These are phyloP conservation scores for Mycena vitilis DNA, from an alignment of 768 basidiomycete species.

Conservation along the genomic window DNA sequence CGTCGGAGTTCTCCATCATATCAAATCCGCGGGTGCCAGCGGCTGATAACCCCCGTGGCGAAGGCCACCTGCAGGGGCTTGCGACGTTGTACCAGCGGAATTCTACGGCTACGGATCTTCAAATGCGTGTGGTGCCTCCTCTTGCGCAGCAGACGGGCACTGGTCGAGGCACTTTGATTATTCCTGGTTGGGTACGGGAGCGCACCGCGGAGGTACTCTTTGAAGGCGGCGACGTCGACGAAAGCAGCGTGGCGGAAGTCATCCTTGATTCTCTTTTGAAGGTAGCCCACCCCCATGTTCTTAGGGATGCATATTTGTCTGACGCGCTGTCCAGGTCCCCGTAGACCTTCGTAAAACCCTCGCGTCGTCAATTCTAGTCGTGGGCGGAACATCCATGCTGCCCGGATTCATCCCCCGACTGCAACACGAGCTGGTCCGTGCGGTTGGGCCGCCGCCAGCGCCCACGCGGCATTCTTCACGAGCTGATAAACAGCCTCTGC, in stretches of 20 bases:
- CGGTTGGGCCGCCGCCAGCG: conserved; percentile 57
- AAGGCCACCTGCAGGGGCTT: conserved; percentile 72
- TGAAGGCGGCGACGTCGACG: conserved; percentile 90
- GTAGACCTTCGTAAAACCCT: conserved; percentile 90
- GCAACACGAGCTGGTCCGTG: conserved; percentile 79
- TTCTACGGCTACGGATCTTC: conserved; percentile 82
- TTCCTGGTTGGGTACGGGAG: conserved; percentile 97
- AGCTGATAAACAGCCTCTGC: conserved; percentile 53
- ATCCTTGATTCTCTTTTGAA: conserved; percentile 85
- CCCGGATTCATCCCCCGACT: conserved; percentile 94
- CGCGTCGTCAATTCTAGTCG: conserved; percentile 85
- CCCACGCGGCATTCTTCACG: conserved; percentile 50
- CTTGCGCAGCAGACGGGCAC: conserved; percentile 74
- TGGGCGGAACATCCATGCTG: conserved; percentile 91
- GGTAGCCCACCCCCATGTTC: conserved; percentile 56
- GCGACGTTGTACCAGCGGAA: conserved; percentile 78
- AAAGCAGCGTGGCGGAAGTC: conserved; percentile 84
- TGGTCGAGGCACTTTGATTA: conserved; percentile 80
- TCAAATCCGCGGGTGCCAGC: conserved; percentile 53
- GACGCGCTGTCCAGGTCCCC: conserved; percentile 69
- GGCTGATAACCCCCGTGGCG: conserved; percentile 50
- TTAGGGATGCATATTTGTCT: not conserved
- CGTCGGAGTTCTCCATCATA: conserved; percentile 71
- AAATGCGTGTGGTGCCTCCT: conserved; percentile 76
- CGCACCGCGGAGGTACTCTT: conserved; percentile 92